Evolutionary conservation across 1,284 basidiomycete species (phyloP), one percentile per base, ranked within the genome.

Genomic region (Apiotrichum veenhuisii): DNA sequence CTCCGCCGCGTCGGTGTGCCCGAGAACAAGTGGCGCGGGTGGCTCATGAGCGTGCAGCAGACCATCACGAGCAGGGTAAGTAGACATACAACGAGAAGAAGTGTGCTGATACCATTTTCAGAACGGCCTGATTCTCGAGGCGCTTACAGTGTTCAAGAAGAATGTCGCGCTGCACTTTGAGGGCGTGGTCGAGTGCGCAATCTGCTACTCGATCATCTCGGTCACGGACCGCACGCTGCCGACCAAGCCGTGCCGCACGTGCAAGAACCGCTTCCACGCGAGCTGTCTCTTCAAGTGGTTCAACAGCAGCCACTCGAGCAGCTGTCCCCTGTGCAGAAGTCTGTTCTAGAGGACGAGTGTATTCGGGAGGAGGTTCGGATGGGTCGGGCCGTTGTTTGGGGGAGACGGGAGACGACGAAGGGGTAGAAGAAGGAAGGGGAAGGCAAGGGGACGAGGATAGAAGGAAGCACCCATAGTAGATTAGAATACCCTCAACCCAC

Each of bases 221-320:
- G 86, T 93, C 27, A 88, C 86, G 72, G 96, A 98, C 70, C 85
- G 89, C 8, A 87, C 84, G 55, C 80, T 98, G 36, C 95, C 96
- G 0, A 87, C 85, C 63, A 96, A 95, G 71, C 87, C 91, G 0
- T 99, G 96, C 79, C 87, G 85, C 74, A 98, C 89, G 2, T 97
- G 94, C 80, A 92, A 90, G 77, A 97, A 98, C 77, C 82, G 87
- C 47, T 98, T 98, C 84, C 96, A 98, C 74, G 86, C 91, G 0
- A 85, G 84, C 33, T 97, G 94, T 78, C 77, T 96, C 60, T 96
- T 87, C 80, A 95, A 94, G 85, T 96, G 93, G 94, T 95, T 95
- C 79, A 88, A 88, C 70, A 85, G 87, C 33, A 78, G 75, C 61
- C 90, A 94, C 76, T 87, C 88, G 4, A 90, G 88, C 8, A 91